A percentile compares a stretch with the other conserved stretches of the same genome.
These are phyloP conservation scores for Pichia deserticola DNA, from an alignment of 805 yeast species.

Conservation along the genomic window DNA sequence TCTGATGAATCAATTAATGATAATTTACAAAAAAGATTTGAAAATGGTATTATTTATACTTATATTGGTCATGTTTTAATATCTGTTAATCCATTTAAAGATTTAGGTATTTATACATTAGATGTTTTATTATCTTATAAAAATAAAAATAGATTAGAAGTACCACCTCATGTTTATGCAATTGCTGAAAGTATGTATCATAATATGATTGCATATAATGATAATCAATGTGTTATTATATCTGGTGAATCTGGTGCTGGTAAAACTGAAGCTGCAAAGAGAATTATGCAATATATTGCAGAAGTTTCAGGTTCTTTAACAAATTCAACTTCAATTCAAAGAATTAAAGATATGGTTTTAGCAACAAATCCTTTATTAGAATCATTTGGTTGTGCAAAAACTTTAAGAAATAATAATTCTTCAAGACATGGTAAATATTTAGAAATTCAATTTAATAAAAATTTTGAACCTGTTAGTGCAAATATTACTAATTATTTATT, in stretches of 20 bases:
- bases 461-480: slow-evolving; percentile 88
- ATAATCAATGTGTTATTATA: slow-evolving; percentile 94
- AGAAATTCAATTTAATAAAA: slow-evolving; percentile 78
- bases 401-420: slow-evolving; percentile 80
- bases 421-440: slow-evolving; percentile 91
- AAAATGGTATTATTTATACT: slow-evolving; percentile 84
- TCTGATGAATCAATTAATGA: slow-evolving; percentile 90
- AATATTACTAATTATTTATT: slow-evolving; percentile 90
- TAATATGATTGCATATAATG: slow-evolving; percentile 87
- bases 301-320: slow-evolving; percentile 69
- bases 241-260: slow-evolving; percentile 99
- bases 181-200: slow-evolving; percentile 97
- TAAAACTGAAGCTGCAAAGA: slow-evolving; percentile 95
- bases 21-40: slow-evolving; percentile 80
- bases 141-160: slow-evolving; percentile 92
- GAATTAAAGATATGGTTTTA: slow-evolving; percentile 92
- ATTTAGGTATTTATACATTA: slow-evolving; percentile 89
- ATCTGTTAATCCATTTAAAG: slow-evolving; percentile 94
- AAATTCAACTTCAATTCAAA: slow-evolving; percentile 62
- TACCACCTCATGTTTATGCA: slow-evolving; percentile 96
- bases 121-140: slow-evolving; percentile 67
- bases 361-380: slow-evolving; percentile 93
- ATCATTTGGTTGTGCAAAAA: slow-evolving; percentile 91
- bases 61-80: slow-evolving; percentile 92
- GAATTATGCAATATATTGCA: slow-evolving; percentile 95